A percentile compares a stretch with the other conserved stretches of the same genome.
Conservation (phyloP, 768 basidiomycete genomes). For the Lyophyllum shimeji region DNA sequence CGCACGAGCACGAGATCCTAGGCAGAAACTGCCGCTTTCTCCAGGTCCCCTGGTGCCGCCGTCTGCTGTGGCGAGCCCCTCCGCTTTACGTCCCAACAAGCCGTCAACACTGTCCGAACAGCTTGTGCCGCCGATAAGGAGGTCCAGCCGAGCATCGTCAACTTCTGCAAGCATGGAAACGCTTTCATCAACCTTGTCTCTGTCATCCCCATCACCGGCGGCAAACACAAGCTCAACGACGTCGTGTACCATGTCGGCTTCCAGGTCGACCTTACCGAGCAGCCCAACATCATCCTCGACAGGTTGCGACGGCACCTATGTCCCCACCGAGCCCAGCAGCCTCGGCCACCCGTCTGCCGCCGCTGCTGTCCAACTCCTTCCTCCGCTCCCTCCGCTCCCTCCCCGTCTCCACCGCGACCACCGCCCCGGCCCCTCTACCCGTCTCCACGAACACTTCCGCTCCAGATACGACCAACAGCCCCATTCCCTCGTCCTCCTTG, state of each 20-base stretch:
- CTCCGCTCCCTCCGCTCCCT: conserved; percentile 51
- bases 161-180: conserved; percentile 81
- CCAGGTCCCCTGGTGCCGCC: conserved; percentile 67
- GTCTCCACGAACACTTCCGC: conserved; percentile 5
- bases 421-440: conserved; percentile 21
- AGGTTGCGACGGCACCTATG: conserved; percentile 81
- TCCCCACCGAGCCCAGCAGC: conserved; percentile 38
- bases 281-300: conserved; percentile 80
- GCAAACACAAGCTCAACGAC: conserved; percentile 59
- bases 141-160: conserved; percentile 84
- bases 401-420: conserved; percentile 40
- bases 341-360: background rate
- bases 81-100: conserved; percentile 62
- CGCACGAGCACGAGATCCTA: conserved; percentile 67
- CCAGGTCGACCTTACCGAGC: conserved; percentile 89
- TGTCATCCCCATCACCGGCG: conserved; percentile 74
- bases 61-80: conserved; percentile 38
- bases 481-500: conserved; percentile 61
- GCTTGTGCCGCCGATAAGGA: conserved; percentile 75
- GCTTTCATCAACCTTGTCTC: conserved; percentile 93
- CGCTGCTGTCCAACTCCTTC: conserved; percentile 32
- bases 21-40: conserved; percentile 92
- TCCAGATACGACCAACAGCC: conserved; percentile 36
- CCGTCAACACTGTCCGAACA: conserved; percentile 62
- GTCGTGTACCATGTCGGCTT: conserved; percentile 91